These are phyloP conservation scores for Epicoccum sorghinum DNA, from an alignment of 2,329 filamentous ascomycete genomes.

Conservation along the genomic window DNA sequence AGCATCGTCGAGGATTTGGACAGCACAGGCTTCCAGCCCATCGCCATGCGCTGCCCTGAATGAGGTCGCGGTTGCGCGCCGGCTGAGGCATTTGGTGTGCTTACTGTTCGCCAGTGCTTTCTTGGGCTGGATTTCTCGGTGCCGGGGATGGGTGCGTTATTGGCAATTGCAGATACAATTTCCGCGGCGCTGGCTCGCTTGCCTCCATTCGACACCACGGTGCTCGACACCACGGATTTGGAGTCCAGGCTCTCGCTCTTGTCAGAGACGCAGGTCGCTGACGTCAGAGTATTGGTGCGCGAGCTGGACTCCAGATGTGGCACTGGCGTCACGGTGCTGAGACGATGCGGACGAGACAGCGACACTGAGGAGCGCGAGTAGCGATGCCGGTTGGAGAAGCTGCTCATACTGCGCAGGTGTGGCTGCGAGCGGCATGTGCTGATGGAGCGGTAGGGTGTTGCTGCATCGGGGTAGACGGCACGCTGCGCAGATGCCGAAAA, in stretches of 20 bases:
- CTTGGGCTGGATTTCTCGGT: neutral
- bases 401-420: slow-evolving; percentile 22
- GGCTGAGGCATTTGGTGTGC: slow-evolving; percentile 15
- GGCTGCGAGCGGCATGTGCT: slow-evolving; percentile 29
- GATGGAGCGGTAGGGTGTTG: slow-evolving; percentile 21
- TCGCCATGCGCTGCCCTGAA: slow-evolving; percentile 13
- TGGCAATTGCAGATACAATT: slow-evolving; percentile 34
- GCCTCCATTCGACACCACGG: slow-evolving; percentile 18
- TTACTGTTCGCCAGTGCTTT: slow-evolving; percentile 22
- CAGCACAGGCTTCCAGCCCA: slow-evolving; percentile 24
- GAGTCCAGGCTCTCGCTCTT: slow-evolving; percentile 3
- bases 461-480: slow-evolving; percentile 37
- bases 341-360: slow-evolving; percentile 38
- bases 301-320: slow-evolving; percentile 29
- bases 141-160: slow-evolving; percentile 27
- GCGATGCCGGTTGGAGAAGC: slow-evolving; percentile 25
- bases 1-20: neutral
- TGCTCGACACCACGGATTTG: slow-evolving; percentile 17
- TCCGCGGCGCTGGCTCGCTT: slow-evolving; percentile 21
- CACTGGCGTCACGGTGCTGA: slow-evolving; percentile 32
- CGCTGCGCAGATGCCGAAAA: slow-evolving; percentile 43
- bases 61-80: neutral
- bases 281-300: slow-evolving; percentile 21
- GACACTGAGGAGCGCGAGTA: slow-evolving; percentile 38
- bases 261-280: slow-evolving; percentile 7